Evolutionary conservation across 257 asterid genomes (phyloP).

Genomic region (Scutellaria galericulata): DNA sequence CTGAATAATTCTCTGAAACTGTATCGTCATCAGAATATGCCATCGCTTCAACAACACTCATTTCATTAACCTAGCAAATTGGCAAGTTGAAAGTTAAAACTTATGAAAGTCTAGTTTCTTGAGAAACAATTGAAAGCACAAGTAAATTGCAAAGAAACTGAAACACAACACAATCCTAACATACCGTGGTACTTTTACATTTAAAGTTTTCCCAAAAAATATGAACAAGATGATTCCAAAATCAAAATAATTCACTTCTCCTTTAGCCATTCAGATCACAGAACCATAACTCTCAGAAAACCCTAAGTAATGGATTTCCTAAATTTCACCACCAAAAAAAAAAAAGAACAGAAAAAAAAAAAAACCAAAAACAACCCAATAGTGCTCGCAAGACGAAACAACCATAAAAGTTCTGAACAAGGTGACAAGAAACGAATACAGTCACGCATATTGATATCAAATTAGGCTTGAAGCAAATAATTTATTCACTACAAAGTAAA

Average conservation of each 20-base stretch:
- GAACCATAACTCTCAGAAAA: background rate
- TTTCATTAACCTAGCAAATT: conserved; percentile 26
- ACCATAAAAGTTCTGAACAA: background rate
- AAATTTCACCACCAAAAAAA: background rate
- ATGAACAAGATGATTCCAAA: background rate
- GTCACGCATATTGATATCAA: background rate
- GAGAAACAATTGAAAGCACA: background rate
- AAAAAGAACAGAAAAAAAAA: background rate
- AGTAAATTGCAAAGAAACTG: background rate
- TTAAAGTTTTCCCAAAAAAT: background rate
- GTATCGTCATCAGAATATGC: conserved; percentile 76
- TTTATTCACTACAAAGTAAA: no score
- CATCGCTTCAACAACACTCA: conserved; percentile 45
- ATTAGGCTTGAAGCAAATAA: no score
- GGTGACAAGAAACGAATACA: background rate
- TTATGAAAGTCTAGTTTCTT: background rate
- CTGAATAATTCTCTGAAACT: conserved; percentile 47
- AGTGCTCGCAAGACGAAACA: background rate
- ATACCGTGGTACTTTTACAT: background rate
- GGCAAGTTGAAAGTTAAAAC: background rate
- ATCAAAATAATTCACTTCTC: background rate
- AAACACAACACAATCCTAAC: background rate
- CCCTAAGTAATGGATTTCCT: background rate
- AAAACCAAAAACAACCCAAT: background rate
- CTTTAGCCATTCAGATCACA: background rate